Evolutionary conservation across 306 rosid genomes (phyloP).

Genomic region (Fragaria nilgerrensis): DNA sequence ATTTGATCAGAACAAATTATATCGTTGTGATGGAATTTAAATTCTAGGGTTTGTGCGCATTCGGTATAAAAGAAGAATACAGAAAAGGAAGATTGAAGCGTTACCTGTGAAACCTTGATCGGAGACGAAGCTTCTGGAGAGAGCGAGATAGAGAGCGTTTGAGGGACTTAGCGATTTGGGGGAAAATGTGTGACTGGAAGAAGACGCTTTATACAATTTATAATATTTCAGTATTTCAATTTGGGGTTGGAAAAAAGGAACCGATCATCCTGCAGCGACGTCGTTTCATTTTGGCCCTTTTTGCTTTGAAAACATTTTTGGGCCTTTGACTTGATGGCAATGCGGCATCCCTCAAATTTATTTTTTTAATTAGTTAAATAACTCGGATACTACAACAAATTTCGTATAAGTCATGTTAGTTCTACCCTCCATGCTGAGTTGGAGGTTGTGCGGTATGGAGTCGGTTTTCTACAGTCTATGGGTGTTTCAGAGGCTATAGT

Average conservation of each 20-base stretch:
- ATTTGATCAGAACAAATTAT: not conserved
- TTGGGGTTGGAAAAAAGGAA: not conserved
- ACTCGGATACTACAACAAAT: too few relatives aligned
- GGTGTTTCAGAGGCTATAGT: too few relatives aligned
- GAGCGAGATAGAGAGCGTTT: not conserved
- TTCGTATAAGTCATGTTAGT: too few relatives aligned
- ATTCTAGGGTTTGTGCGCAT: conserved; percentile 5
- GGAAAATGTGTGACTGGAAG: not conserved
- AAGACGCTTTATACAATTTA: not conserved
- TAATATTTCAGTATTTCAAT: too few relatives aligned
- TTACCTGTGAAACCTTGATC: conserved; percentile 3
- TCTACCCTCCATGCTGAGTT: too few relatives aligned
- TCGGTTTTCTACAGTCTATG: too few relatives aligned
- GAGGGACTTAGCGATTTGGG: not conserved
- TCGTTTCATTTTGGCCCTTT: not conserved
- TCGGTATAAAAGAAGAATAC: not conserved
- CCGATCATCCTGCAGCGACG: not conserved
- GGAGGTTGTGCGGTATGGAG: too few relatives aligned
- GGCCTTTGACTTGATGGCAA: too few relatives aligned
- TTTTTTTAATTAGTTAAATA: too few relatives aligned
- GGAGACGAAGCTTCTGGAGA: not conserved
- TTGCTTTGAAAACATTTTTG: too few relatives aligned
- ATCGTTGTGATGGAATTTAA: not conserved
- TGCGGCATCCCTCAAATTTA: too few relatives aligned
- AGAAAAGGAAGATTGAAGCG: not conserved